phyloP scores from a whole-genome alignment of 1,284 basidiomycete species.

The Apiotrichum domesticum region DNA sequence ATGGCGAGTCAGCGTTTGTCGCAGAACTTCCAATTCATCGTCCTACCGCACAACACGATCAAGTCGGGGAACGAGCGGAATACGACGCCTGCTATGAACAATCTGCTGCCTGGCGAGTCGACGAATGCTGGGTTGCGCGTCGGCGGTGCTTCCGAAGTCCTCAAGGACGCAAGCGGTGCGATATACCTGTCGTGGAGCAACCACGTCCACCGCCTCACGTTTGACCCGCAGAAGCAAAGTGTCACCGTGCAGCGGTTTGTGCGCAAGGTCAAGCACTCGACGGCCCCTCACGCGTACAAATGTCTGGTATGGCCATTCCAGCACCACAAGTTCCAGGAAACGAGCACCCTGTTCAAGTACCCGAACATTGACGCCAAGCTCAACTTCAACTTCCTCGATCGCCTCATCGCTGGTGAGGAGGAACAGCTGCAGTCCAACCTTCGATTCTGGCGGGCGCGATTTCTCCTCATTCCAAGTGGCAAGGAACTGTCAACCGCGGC shows the following conservation, averaged over 20 bases:
- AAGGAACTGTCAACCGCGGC: slow-evolving; percentile 54
- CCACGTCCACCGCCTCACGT: slow-evolving; percentile 87
- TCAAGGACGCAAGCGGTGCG: slow-evolving; percentile 61
- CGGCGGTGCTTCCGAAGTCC: slow-evolving; percentile 64
- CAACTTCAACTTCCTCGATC: slow-evolving; percentile 47
- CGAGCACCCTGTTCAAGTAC: slow-evolving; percentile 67
- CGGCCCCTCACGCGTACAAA: slow-evolving; percentile 65
- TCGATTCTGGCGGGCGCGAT: slow-evolving; percentile 91
- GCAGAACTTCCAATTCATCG: slow-evolving; percentile 94
- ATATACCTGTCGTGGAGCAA: slow-evolving; percentile 92
- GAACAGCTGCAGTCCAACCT: slow-evolving; percentile 71
- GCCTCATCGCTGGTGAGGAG: slow-evolving; percentile 75
- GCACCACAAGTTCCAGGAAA: slow-evolving; percentile 76
- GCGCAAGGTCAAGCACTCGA: slow-evolving; percentile 60
- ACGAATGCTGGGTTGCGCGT: slow-evolving; percentile 49
- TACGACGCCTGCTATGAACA: slow-evolving; percentile 47
- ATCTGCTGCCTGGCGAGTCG: slow-evolving; percentile 58
- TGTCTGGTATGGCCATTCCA: slow-evolving; percentile 91
- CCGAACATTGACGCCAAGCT: slow-evolving; percentile 49
- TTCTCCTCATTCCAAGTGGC: slow-evolving; percentile 81
- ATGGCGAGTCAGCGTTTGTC: slow-evolving; percentile 83
- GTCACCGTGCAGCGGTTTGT: slow-evolving; percentile 86
- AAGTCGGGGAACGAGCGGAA: slow-evolving; percentile 8
- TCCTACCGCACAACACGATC: slow-evolving; percentile 45
- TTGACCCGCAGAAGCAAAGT: slow-evolving; percentile 65